Evolutionary conservation across 208 protist species (phyloP), one percentile per base, ranked within the genome.

Genomic region (Acanthamoeba castellanii): DNA sequence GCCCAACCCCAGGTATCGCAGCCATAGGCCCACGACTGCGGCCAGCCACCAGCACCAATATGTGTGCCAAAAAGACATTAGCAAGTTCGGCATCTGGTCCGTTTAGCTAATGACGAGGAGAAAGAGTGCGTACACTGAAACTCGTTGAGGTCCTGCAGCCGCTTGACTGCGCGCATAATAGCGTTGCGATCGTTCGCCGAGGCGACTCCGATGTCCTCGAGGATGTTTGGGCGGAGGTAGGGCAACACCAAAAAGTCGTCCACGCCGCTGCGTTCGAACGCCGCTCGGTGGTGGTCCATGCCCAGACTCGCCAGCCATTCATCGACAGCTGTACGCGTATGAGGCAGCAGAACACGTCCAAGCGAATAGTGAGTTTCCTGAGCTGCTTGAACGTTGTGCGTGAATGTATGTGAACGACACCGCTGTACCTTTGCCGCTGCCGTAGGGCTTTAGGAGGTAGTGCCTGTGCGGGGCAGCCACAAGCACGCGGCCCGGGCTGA

Each of bases 231-330:
- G 11, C 89, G 89, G 14, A 93, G 70, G 66, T 68, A 93, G 47
- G 89, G 89, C 57, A 93, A 30, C 61, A 93, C 89, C 45, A 93
- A 64, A 81, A 93, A 93, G 70, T 93, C 89, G 47, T 93, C 89
- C 13, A 93, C 52, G 2, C 89, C 66, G 47, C 45, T 30, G 25
- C 32, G 42, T 25, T 57, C 64, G 42, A 93, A 93, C 47, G n/a
- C 16, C 16, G 32, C 50, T 7, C 50, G 45, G 82, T 93, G 25
- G 42, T 57, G 37, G 9, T 30, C 89, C 89, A 93, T n/a, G 6
- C 89, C 89, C 22, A 93, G 66, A 37, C 64, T 64, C 45, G 18
- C 50, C 50, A 93, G 68, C 89, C 89, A 93, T 14, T 55, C 52
- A 42, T 93, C 89, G 34, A 93, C 52, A 27, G 89, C 89, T 93